Base-by-base conservation (phyloP, 2,329 filamentous ascomycete species). In the Blumeriella jaapii region DNA sequence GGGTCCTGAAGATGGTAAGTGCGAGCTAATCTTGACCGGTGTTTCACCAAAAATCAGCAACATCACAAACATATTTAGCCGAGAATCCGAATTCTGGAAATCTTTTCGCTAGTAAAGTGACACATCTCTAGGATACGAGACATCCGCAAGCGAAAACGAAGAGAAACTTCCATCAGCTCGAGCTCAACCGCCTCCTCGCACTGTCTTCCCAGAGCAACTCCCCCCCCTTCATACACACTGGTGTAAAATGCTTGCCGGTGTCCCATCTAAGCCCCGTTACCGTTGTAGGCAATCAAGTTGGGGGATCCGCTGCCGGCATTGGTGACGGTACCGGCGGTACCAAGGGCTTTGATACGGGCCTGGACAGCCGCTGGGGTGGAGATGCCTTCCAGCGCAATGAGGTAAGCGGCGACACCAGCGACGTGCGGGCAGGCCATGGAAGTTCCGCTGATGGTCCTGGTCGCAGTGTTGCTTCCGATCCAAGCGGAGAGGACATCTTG, bases 341-440 rank as follows among this genome's bases (percentile, higher is more conserved):
- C 56, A 19, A 65, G 58, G 31, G 54, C 49, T 45, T 57, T 51
- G 44, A 76, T 63, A 46, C 64, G 63, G 14, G 25, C 29, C 13
- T 41, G 35, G 53, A 76, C 63, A 8, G 59, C 65, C 34, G 60
- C 54, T 1, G 69, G 65, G n/a, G 58, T 60, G 6, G 39, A 28
- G 15, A 61, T 53, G 1, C 59, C 59, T 38, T 68, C 60, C 9
- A 68, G 55, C n/a, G 58, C 57, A 40, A 68, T 50, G 18, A 78
- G 54, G 51, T 77, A 78, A n/a, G 69, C 61, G 8, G 66, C 70
- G n/a, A 79, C 54, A 9, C 75, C 75, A 15, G 69, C 61, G 34
- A 79, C 61, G 49, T 78, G 73, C 0, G 74, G 74, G 34, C 29
- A 37, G 2, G 34, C 69, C 73, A 78, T 78, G 22, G 66, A 73